These are phyloP conservation scores for Mentha longifolia DNA, from an alignment of 257 asterid genomes.

Conservation along the genomic window DNA sequence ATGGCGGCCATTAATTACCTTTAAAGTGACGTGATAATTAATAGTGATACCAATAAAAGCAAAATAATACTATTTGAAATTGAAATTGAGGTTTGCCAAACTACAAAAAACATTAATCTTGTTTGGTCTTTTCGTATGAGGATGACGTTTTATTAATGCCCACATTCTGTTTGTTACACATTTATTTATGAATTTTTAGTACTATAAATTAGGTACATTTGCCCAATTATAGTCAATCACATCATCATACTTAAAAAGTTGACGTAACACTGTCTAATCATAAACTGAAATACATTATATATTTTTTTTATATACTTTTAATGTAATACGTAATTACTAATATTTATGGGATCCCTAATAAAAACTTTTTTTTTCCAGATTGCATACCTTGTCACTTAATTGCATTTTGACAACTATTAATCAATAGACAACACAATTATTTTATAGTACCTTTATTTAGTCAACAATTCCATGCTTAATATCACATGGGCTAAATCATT, in stretches of 20 bases:
- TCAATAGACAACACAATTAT: not conserved
- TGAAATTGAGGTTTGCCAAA: slow-evolving; percentile 12
- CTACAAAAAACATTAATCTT: slow-evolving; percentile 13
- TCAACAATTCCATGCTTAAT: slow-evolving; percentile 28
- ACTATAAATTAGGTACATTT: slow-evolving; percentile 15
- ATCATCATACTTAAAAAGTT: slow-evolving; percentile 8
- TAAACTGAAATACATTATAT: not conserved
- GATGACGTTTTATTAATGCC: slow-evolving; percentile 15
- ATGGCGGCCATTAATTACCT: not conserved
- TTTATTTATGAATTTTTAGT: slow-evolving; percentile 34
- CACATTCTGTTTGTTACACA: slow-evolving; percentile 30
- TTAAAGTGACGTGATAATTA: not conserved
- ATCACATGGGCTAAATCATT: slow-evolving; percentile 28
- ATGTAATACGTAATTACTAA: not conserved
- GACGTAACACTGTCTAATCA: slow-evolving; percentile 9
- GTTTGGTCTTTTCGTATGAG: slow-evolving; percentile 24
- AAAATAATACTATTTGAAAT: not conserved
- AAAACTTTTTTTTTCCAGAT: too few species aligned
- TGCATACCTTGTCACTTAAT: not conserved
- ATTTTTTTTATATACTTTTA: too few species aligned
- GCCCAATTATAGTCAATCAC: slow-evolving; percentile 25
- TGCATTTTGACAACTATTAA: slow-evolving; percentile 18
- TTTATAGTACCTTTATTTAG: slow-evolving; percentile 17
- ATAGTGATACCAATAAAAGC: not conserved
- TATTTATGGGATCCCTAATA: not conserved